Percentiles rank a stretch among this genome's conserved stretches.
Conservation (phyloP, 345 rosid species). For the Eucalyptus curtisii region DNA sequence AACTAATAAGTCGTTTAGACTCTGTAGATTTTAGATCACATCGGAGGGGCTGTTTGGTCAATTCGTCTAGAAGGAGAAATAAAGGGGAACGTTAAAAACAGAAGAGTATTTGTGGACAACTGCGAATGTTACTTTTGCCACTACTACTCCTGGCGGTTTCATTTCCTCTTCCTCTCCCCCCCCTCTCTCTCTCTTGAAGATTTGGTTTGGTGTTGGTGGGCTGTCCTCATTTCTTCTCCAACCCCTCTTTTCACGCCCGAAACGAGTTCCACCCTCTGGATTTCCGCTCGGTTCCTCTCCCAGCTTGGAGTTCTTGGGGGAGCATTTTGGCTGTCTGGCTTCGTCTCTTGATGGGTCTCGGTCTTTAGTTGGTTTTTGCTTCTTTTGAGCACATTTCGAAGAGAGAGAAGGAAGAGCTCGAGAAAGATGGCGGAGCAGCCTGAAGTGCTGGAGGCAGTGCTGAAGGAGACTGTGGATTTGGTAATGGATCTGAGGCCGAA, state of each 20-base stretch:
- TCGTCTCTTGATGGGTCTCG: background rate
- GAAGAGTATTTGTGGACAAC: background rate
- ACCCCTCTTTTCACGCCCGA: background rate
- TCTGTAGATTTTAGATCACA: background rate
- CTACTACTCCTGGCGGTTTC: background rate
- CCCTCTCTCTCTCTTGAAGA: background rate
- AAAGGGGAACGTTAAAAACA: too few relatives aligned
- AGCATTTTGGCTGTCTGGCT: background rate
- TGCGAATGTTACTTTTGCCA: background rate
- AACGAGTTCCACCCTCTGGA: background rate
- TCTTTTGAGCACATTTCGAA: background rate
- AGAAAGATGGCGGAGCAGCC: slow-evolving; percentile 48
- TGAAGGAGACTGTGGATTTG: slow-evolving; percentile 98
- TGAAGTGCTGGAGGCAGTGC: slow-evolving; percentile 84
- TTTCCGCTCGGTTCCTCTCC: background rate
- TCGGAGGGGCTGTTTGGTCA: background rate
- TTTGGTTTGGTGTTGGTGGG: slow-evolving; percentile 22
- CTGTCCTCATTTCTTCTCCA: slow-evolving; percentile 5
- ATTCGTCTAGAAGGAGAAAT: background rate
- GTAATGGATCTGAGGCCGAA: slow-evolving; percentile 62
- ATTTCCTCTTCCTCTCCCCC: background rate
- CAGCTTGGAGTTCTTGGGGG: background rate
- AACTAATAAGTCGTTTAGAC: background rate
- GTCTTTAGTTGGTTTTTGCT: background rate
- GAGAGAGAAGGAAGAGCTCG: background rate